Conservation (phyloP, 164 flowering plant genomes). For the Macadamia integrifolia region DNA sequence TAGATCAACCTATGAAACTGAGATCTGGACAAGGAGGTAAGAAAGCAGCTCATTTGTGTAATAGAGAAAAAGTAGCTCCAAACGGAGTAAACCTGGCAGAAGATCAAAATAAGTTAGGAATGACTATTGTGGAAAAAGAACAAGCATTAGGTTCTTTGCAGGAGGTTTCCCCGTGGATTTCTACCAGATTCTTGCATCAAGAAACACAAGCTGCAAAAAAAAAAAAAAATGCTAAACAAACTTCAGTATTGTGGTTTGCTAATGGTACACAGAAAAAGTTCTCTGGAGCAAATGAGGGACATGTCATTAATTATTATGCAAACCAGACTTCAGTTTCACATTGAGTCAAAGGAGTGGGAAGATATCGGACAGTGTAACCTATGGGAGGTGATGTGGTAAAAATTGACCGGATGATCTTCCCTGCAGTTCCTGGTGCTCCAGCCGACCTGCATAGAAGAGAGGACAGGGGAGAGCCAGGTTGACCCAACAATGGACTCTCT, state of each 20-base stretch:
- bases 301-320: slow-evolving; percentile 25
- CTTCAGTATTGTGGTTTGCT: slow-evolving; percentile 13
- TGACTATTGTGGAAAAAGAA: slow-evolving; percentile 15
- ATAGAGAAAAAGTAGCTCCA: slow-evolving; percentile 19
- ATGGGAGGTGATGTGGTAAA: slow-evolving; percentile 1
- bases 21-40: slow-evolving; percentile 25
- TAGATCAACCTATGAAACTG: slow-evolving; percentile 27
- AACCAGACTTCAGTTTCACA: slow-evolving; percentile 25
- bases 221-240: slow-evolving; percentile 22
- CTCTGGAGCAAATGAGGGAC: slow-evolving; percentile 12
- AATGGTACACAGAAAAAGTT: slow-evolving; percentile 16
- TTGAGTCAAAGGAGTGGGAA: slow-evolving; percentile 21
- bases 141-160: slow-evolving; percentile 21
- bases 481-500: too few relatives aligned
- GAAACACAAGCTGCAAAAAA: slow-evolving; percentile 20
- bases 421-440: too few relatives aligned
- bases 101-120: slow-evolving; percentile 16
- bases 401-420: too few relatives aligned
- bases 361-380: slow-evolving; percentile 18
- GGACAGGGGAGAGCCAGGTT: too few relatives aligned
- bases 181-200: slow-evolving; percentile 28
- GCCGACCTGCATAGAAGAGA: too few relatives aligned
- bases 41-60: slow-evolving; percentile 13
- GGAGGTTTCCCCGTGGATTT: slow-evolving; percentile 43
- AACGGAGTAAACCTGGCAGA: slow-evolving; percentile 12